These are phyloP conservation scores for Penicillium sp. DNA, from an alignment of 2,329 filamentous ascomycete genomes.

Conservation along the genomic window DNA sequence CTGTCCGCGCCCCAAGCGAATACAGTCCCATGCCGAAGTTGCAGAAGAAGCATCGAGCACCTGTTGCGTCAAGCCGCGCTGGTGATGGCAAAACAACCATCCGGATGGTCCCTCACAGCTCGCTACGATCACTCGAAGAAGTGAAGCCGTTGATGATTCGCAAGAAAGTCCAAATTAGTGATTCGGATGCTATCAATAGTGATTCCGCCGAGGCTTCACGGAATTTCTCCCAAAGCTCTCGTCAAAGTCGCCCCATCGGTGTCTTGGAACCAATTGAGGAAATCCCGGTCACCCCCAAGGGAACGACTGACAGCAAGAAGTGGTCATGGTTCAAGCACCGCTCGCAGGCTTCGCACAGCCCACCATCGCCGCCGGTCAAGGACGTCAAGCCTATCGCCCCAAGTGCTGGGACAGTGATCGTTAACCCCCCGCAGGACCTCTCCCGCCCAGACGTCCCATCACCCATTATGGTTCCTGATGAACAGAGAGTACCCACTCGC, in stretches of 20 bases:
- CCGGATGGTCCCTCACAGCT: conserved; percentile 58
- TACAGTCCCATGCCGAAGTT: conserved; percentile 14
- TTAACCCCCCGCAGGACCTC: conserved; percentile 26
- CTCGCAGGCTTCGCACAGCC: conserved; percentile 29
- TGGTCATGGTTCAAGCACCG: conserved; percentile 51
- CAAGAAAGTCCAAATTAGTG: conserved; percentile 41
- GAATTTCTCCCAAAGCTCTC: conserved; percentile 27
- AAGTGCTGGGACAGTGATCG: conserved; percentile 29
- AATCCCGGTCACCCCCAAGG: conserved; percentile 38
- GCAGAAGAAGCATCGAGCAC: conserved; percentile 9
- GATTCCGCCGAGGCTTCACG: not conserved
- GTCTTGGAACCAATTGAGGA: conserved; percentile 50
- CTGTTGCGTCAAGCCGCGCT: not conserved
- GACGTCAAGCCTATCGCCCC: conserved; percentile 28
- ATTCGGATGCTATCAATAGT: conserved; percentile 2
- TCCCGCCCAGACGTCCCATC: conserved; percentile 7
- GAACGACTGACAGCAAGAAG: conserved; percentile 41
- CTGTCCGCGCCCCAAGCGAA: conserved; percentile 13
- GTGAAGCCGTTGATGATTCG: conserved; percentile 59
- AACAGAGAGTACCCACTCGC: conserved; percentile 15
- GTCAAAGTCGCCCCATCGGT: conserved; percentile 29
- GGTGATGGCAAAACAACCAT: conserved; percentile 51
- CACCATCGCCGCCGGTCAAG: conserved; percentile 22
- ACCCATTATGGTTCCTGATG: not conserved
- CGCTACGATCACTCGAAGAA: conserved; percentile 46